Percentiles rank a stretch among this genome's conserved stretches.
These are phyloP conservation scores for Ascomycota sp. DNA, from an alignment of 2,329 filamentous ascomycete species.

Conservation along the genomic window DNA sequence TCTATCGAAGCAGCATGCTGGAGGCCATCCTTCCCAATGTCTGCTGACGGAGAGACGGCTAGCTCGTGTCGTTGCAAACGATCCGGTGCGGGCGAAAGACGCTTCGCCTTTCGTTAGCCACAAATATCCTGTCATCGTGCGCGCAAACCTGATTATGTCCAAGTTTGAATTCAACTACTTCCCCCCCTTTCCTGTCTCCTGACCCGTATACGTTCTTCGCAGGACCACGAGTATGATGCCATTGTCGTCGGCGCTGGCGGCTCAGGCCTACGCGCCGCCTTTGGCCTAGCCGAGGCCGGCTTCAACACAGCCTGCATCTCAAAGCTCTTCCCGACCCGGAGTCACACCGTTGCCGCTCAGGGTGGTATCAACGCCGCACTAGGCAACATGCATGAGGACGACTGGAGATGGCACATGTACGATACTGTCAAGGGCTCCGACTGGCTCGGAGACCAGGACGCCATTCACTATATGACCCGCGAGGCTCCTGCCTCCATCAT, in stretches of 20 bases:
- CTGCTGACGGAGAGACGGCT: neutral
- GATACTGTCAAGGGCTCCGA: conserved; percentile 95
- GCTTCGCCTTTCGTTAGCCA: conserved; percentile 65
- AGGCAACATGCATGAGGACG: conserved; percentile 92
- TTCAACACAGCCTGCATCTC: conserved; percentile 78
- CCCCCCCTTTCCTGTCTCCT: conserved; percentile 41
- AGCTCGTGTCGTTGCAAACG: conserved; percentile 73
- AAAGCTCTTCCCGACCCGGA: conserved; percentile 70
- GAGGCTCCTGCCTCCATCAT: conserved; percentile 81
- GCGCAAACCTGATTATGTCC: conserved; percentile 12
- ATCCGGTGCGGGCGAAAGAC: conserved; percentile 78
- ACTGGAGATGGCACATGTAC: conserved; percentile 99
- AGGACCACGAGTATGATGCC: conserved; percentile 97
- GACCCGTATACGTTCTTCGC: conserved; percentile 9
- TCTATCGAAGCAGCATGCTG: neutral
- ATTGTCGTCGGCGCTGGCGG: conserved; percentile 76
- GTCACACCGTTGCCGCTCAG: conserved; percentile 61
- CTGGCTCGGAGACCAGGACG: conserved; percentile 93
- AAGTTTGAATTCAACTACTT: neutral
- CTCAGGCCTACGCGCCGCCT: conserved; percentile 59
- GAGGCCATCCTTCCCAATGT: neutral
- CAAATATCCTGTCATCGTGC: conserved; percentile 85
- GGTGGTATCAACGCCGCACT: conserved; percentile 76
- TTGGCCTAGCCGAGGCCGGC: conserved; percentile 67
- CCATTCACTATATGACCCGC: conserved; percentile 95